These are phyloP conservation scores for Epichloe bromicola DNA, from an alignment of 2,329 filamentous ascomycete genomes.

Conservation along the genomic window DNA sequence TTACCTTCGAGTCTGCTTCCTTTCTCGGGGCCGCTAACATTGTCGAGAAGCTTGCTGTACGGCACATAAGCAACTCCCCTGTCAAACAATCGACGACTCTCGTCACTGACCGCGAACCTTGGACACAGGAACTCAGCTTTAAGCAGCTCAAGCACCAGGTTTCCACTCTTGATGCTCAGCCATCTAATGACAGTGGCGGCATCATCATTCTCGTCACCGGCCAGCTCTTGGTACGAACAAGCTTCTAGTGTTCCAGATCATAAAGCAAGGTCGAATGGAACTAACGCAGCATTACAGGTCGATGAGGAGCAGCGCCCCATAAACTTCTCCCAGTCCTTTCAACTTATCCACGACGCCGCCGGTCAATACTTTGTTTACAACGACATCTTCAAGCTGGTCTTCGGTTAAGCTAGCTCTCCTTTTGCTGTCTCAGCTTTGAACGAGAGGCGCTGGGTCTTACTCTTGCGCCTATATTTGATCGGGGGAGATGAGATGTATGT, in stretches of 20 bases:
- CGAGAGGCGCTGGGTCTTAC: background rate
- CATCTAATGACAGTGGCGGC: slow-evolving; percentile 47
- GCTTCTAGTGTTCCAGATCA: background rate
- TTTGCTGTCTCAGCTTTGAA: background rate
- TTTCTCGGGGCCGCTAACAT: slow-evolving; percentile 53
- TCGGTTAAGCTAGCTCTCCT: slow-evolving; percentile 29
- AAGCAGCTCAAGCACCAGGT: slow-evolving; percentile 68
- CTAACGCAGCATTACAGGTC: slow-evolving; percentile 39
- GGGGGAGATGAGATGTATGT: background rate
- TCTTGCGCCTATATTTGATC: background rate
- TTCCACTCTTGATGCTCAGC: slow-evolving; percentile 72
- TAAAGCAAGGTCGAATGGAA: background rate
- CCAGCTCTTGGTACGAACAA: slow-evolving; percentile 55
- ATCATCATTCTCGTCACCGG: slow-evolving; percentile 86
- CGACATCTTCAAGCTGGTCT: slow-evolving; percentile 88
- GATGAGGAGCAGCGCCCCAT: slow-evolving; percentile 78
- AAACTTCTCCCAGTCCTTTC: slow-evolving; percentile 85
- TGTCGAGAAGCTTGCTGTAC: slow-evolving; percentile 68
- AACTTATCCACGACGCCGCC: slow-evolving; percentile 55
- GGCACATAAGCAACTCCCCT: slow-evolving; percentile 12
- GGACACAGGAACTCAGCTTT: slow-evolving; percentile 59
- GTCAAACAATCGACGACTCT: background rate
- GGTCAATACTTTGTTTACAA: slow-evolving; percentile 81
- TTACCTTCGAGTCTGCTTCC: slow-evolving; percentile 74
- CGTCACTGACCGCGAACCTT: background rate